Percentiles rank a stretch among this genome's conserved stretches.
phyloP scores from a whole-genome alignment of 1,139 yeast genomes.

The Geotrichum aggregatum region DNA sequence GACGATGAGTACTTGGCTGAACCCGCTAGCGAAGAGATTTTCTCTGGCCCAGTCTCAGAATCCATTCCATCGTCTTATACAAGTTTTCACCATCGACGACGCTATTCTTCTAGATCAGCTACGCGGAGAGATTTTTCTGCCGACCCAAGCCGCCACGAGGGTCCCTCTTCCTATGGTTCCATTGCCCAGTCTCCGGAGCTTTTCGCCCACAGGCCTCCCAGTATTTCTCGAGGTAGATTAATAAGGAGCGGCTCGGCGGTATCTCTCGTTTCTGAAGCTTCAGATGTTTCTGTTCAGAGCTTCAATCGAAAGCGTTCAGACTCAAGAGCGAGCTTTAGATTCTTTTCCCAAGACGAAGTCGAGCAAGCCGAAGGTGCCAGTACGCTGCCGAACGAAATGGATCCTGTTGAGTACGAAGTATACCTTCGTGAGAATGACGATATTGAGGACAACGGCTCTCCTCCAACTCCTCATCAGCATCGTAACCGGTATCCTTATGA shows the following conservation, averaged over 20 bases:
- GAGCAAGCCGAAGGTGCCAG: conserved; percentile 81
- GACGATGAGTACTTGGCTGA: conserved; percentile 34
- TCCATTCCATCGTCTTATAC: conserved; percentile 86
- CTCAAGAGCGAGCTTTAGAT: conserved; percentile 50
- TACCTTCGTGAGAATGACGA: conserved; percentile 32
- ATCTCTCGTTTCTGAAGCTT: conserved; percentile 34
- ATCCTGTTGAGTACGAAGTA: conserved; percentile 43
- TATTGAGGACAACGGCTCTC: conserved; percentile 25
- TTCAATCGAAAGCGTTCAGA: conserved; percentile 28
- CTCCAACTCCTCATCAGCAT: conserved; percentile 27
- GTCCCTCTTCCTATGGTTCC: conserved; percentile 15
- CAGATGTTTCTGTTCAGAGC: conserved; percentile 22
- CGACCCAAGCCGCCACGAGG: conserved; percentile 24
- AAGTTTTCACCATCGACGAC: conserved; percentile 67
- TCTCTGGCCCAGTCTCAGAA: conserved; percentile 86
- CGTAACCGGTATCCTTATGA: conserved; percentile 26
- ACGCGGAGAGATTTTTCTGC: not conserved
- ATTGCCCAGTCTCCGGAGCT: conserved; percentile 17
- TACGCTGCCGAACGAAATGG: conserved; percentile 63
- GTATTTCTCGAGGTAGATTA: conserved; percentile 27
- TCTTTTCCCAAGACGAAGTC: conserved; percentile 78
- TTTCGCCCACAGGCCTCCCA: conserved; percentile 5
- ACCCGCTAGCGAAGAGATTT: conserved; percentile 57
- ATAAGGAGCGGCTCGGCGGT: conserved; percentile 12
- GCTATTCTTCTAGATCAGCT: conserved; percentile 35